These are phyloP conservation scores for Pulicaria dysenterica DNA, from an alignment of 129 eudicot genomes.

Conservation along the genomic window DNA sequence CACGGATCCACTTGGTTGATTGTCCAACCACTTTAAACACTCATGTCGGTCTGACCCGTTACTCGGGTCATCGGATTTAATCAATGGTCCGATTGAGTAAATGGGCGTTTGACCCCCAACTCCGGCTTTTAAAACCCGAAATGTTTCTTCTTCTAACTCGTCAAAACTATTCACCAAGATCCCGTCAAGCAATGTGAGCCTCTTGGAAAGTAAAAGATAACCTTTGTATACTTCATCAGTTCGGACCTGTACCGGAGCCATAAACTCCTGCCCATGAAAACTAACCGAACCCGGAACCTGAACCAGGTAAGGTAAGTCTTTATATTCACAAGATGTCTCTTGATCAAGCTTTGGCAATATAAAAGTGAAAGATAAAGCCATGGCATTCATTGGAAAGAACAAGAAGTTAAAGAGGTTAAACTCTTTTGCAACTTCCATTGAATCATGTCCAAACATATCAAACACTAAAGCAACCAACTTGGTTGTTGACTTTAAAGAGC, in stretches of 20 bases:
- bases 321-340: constrained; percentile 43
- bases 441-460: constrained; percentile 50
- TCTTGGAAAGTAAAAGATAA: constrained; percentile 37
- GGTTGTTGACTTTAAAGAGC: constrained; percentile 19
- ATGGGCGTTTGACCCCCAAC: constrained; percentile 34
- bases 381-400: constrained; percentile 41
- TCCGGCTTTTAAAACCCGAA: constrained; percentile 19
- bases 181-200: constrained; percentile 39
- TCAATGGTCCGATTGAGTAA: constrained; percentile 53
- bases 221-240: constrained; percentile 46
- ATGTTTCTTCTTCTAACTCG: constrained; percentile 49
- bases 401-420: constrained; percentile 32
- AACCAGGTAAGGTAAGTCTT: constrained; percentile 43
- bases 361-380: constrained; percentile 43
- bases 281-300: constrained; percentile 44
- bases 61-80: constrained; percentile 17
- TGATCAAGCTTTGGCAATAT: constrained; percentile 44
- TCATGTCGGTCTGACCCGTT: constrained; percentile 30
- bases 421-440: constrained; percentile 43
- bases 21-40: constrained; percentile 49
- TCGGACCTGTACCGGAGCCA: constrained; percentile 56
- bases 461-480: constrained; percentile 40
- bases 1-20: constrained; percentile 49
- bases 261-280: constrained; percentile 44
- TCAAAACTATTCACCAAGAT: constrained; percentile 49